These are phyloP conservation scores for Chlorella sp. DNA, from an alignment of 139 green algal species.

Conservation along the genomic window DNA sequence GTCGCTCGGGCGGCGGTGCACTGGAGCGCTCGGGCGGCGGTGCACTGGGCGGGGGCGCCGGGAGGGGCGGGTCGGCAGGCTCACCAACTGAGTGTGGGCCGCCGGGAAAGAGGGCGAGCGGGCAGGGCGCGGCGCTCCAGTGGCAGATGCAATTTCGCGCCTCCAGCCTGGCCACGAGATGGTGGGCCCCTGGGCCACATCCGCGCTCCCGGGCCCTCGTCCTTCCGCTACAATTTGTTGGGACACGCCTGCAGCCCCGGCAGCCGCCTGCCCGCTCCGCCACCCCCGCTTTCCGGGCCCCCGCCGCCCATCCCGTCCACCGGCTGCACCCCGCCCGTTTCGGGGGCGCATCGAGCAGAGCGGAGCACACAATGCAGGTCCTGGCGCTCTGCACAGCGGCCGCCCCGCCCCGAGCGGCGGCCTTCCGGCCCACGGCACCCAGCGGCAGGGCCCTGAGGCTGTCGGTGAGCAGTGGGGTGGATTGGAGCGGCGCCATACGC, in stretches of 20 bases:
- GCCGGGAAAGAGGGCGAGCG: too few relatives aligned
- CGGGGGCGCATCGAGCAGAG: not conserved
- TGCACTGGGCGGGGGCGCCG: too few relatives aligned
- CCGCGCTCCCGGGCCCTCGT: too few relatives aligned
- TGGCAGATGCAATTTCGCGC: not conserved
- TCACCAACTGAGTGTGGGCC: too few relatives aligned
- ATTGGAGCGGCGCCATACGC: not conserved
- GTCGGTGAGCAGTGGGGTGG: not conserved
- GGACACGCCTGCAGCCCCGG: too few relatives aligned
- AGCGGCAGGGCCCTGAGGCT: slow-evolving; percentile 12
- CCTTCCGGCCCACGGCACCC: not conserved
- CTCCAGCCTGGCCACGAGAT: not conserved
- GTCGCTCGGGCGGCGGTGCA: too few relatives aligned
- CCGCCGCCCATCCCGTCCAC: not conserved
- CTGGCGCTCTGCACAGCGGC: not conserved
- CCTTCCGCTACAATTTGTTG: too few relatives aligned
- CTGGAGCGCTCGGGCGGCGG: too few relatives aligned
- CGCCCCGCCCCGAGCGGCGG: not conserved
- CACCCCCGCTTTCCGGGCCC: not conserved
- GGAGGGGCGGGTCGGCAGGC: too few relatives aligned
- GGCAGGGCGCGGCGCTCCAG: too few relatives aligned
- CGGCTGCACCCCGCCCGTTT: not conserved
- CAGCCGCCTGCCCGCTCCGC: not conserved
- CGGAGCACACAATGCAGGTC: not conserved
- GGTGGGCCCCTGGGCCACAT: not conserved